Base-by-base conservation (phyloP, 805 yeast species). In the Lachancea dasiensis region DNA sequence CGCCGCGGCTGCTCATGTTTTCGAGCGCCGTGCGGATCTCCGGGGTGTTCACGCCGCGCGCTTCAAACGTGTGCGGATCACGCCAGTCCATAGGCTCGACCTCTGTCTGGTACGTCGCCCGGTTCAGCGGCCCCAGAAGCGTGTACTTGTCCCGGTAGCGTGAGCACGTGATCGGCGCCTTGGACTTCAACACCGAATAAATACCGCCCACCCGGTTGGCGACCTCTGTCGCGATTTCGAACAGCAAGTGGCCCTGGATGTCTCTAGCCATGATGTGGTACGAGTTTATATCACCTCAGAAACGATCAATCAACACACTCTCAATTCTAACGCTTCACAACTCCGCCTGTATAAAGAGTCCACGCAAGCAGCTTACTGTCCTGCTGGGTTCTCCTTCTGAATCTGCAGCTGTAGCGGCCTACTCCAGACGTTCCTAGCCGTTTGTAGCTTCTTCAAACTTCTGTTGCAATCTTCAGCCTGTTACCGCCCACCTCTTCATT, bases 181-280 rank as follows among this genome's bases (percentile, higher is more conserved):
- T 90, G 8, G 96, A 86, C 61, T 92, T 92, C 56, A 90, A 73
- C 36, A 90, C 98, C 5, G 97, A 89, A 67, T 90, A 90, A 60
- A 90, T 90, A 25, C 98, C 98, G 35, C 98, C 98, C 16, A 90
- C 97, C 53, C 94, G 73, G 68, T 92, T 89, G 53, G 97, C 97
- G 36, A 90, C 97, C 61, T 90, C 98, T 2, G 98, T 90, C 45
- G 97, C 95, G 31, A 86, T 82, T 67, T 90, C 98, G 56, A 90
- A 87, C 34, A 92, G 72, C 39, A 89, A 69, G 58, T 86, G 96
- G 60, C 85, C 81, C 52, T 81, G 77, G 45, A 90, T 79, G 68
- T 86, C 95, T 65, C 97, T 76, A 21, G 82, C 67, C 86, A 82
- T 81, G 28, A 26, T 13, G 25, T 15, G 4, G 8, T n/a, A 9